Percentiles rank a stretch among this genome's conserved stretches.
Evolutionary conservation across 2,329 filamentous ascomycete species (phyloP).

Genomic region (Sporothrix brasiliensis): DNA sequence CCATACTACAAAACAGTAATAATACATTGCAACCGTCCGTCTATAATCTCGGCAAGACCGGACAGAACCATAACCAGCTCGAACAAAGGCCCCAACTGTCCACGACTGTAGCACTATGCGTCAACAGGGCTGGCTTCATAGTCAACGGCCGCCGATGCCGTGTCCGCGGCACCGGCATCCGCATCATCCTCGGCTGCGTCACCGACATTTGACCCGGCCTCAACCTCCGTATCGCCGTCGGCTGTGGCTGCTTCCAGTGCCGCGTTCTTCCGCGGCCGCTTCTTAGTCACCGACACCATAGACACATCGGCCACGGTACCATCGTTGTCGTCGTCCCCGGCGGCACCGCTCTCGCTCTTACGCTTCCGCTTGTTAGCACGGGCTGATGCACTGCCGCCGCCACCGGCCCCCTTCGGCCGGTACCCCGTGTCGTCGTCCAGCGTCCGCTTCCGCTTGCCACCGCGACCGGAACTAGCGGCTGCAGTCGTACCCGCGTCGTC

Average conservation of each 20-base stretch:
- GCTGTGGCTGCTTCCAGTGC: background rate
- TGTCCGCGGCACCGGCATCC: background rate
- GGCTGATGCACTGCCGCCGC: constrained; percentile 30
- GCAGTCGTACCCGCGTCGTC: constrained; percentile 34
- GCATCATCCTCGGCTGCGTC: background rate
- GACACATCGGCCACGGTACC: constrained; percentile 4
- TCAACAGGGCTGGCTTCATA: background rate
- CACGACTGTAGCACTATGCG: background rate
- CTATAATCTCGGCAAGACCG: background rate
- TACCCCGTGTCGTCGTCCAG: constrained; percentile 62
- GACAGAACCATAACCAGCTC: background rate
- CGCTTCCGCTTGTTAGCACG: constrained; percentile 62
- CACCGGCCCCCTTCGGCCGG: constrained; percentile 58
- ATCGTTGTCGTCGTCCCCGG: constrained; percentile 42
- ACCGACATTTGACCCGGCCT: constrained; percentile 4
- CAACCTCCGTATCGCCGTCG: constrained; percentile 18
- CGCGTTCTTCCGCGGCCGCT: constrained; percentile 44
- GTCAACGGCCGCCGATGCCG: background rate
- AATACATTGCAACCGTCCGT: background rate
- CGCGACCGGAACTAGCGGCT: constrained; percentile 37
- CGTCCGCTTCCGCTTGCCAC: constrained; percentile 56
- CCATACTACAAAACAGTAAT: background rate
- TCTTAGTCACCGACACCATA: constrained; percentile 29
- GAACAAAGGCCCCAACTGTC: background rate
- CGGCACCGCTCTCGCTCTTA: constrained; percentile 51